Evolutionary conservation across 495 filamentous ascomycete species (phyloP), one percentile per base, ranked within the genome.

Genomic region (Hypoxylon cercidicola): DNA sequence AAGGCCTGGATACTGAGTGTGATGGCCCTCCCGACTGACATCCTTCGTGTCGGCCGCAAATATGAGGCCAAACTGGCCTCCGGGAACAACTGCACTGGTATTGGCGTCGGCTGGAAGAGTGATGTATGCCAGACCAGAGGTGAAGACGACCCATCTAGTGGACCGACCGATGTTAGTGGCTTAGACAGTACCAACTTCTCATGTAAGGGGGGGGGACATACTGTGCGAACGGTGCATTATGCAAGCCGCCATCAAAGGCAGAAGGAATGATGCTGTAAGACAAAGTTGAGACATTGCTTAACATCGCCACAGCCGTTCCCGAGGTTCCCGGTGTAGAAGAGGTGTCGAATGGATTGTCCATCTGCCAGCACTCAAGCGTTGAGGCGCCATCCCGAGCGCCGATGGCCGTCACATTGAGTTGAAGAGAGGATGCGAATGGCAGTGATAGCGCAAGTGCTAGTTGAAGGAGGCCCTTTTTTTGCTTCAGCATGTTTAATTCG

Each of bases 321-420:
- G 74, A 23, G 5, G 69, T 81, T 0, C 85, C 85, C n/a, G 82
- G 54, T 37, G 74, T 30, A 3, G 66, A 54, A 11, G 82, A 82
- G 0, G 60, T 65, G 13, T 63, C 41, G 63, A 85, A 81, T 0
- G 78, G 79, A 0, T 72, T 64, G n/a, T 62, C 46, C 15, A 85
- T 67, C 37, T 79, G 71, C 84, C 84, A 87, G 74, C 84, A 87
- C 73, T 85, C 78, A n/a, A 87, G 65, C 0, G 74, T 76, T 8
- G 84, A 86, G 32, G 68, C 65, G 62, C 70, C 68, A 12, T 69
- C 32, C 20, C 55, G 61, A 11, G 69, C 72, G 1, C 62, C 48
- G 19, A 76, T 57, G 0, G 74, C 70, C 10, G 74, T 77, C 4
- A 69, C 49, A n/a, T 72, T 73, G 37, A 77, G 66, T 10, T 53